A percentile compares a stretch with the other conserved stretches of the same genome.
Conservation (phyloP, 352 stramenopile species). For the Elongisporangium prolatum region DNA sequence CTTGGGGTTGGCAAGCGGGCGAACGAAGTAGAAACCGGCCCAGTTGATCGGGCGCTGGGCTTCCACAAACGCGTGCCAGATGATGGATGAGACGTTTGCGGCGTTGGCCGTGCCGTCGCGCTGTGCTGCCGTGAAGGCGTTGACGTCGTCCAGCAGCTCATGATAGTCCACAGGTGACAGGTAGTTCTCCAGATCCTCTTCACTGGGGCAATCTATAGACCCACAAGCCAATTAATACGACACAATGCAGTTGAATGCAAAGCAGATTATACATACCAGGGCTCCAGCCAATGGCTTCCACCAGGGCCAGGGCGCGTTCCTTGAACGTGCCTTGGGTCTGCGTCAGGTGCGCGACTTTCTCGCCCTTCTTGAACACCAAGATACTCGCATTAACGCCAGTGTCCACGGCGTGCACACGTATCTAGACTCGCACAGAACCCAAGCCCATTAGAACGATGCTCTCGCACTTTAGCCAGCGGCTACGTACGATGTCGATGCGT, state of each 20-base stretch:
- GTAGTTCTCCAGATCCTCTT: conserved; percentile 49
- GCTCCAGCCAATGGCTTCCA: conserved; percentile 56
- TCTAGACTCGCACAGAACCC: conserved; percentile 16
- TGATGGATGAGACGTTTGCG: conserved; percentile 74
- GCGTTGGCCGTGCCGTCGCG: conserved; percentile 77
- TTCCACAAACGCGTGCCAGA: conserved; percentile 75
- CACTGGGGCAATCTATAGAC: conserved; percentile 33
- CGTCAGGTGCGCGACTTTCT: conserved; percentile 26
- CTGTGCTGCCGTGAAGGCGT: conserved; percentile 59
- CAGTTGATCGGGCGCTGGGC: conserved; percentile 71
- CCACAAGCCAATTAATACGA: background rate
- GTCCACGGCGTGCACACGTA: conserved; percentile 30
- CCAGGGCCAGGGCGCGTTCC: conserved; percentile 38
- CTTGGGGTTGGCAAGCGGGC: conserved; percentile 53
- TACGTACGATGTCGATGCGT: conserved; percentile 53
- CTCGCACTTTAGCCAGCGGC: background rate
- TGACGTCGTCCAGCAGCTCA: conserved; percentile 53
- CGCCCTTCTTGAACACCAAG: conserved; percentile 46
- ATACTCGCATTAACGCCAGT: conserved; percentile 33
- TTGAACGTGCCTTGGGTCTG: conserved; percentile 38
- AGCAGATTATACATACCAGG: conserved; percentile 24
- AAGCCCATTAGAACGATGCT: background rate
- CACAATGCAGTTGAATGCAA: background rate
- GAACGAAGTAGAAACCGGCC: conserved; percentile 78
- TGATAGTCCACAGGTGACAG: conserved; percentile 59